These are phyloP conservation scores for Verticillium zaregamsianum DNA, from an alignment of 2,329 filamentous ascomycete species.

Conservation along the genomic window DNA sequence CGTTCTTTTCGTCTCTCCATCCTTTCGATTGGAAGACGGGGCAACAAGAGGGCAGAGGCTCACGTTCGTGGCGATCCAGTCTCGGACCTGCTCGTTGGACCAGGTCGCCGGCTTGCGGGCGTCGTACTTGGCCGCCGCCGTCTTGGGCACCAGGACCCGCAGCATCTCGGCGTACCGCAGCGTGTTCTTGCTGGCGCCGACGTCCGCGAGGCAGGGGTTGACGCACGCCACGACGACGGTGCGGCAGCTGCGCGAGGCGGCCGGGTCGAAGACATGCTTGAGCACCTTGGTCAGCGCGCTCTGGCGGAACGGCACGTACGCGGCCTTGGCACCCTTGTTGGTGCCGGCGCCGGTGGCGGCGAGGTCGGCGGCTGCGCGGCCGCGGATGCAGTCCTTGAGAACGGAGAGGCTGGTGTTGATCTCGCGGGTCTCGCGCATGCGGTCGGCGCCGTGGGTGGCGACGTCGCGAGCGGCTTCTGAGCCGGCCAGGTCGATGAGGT, in stretches of 20 bases:
- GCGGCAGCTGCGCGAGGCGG: conserved; percentile 30
- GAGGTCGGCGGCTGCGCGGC: conserved; percentile 31
- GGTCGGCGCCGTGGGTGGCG: conserved; percentile 30
- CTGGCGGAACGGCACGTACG: conserved; percentile 41
- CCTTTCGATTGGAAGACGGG: too few species aligned
- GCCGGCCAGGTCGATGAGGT: conserved; percentile 43
- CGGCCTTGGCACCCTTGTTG: conserved; percentile 18
- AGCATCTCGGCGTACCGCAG: conserved; percentile 45
- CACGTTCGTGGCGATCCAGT: conserved; percentile 37
- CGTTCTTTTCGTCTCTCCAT: too few species aligned
- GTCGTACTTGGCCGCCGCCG: conserved; percentile 17
- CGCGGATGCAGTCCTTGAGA: conserved; percentile 49
- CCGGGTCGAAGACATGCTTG: conserved; percentile 45
- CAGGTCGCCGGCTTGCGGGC: conserved; percentile 29
- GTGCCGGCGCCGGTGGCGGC: conserved; percentile 9
- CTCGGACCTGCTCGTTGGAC: conserved; percentile 30
- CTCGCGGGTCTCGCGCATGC: conserved; percentile 41
- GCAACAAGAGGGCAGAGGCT: conserved; percentile 12
- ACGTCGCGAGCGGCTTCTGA: conserved; percentile 43
- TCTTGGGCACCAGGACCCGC: conserved; percentile 29
- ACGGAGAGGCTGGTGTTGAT: conserved; percentile 45
- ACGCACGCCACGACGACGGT: conserved; percentile 43
- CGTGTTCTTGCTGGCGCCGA: conserved; percentile 41
- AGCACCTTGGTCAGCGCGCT: conserved; percentile 42
- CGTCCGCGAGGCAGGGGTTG: conserved; percentile 40